phyloP scores from a whole-genome alignment of 192 early-diverging fungal species.

The Coemansia sp. region DNA sequence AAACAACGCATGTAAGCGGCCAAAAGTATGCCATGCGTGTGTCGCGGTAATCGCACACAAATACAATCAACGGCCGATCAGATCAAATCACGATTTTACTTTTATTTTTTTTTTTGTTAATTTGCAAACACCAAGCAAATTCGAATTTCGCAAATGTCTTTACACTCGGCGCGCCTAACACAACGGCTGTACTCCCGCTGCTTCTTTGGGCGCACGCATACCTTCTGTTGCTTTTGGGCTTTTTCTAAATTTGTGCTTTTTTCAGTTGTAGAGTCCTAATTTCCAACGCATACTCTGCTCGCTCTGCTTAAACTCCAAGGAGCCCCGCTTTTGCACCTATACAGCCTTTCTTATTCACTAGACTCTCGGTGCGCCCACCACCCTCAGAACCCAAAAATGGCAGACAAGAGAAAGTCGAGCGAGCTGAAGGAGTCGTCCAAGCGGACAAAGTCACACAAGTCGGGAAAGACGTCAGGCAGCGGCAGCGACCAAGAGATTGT shows the following conservation, averaged over 20 bases:
- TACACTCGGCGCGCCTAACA: too few relatives aligned
- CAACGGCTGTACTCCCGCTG: too few relatives aligned
- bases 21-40: too few relatives aligned
- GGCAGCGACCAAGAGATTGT: constrained; percentile 1
- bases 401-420: constrained; percentile 43
- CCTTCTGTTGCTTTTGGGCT: too few relatives aligned
- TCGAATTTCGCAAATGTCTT: too few relatives aligned
- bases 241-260: neutral
- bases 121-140: too few relatives aligned
- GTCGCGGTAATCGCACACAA: neutral
- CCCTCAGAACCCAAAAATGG: constrained; percentile 14
- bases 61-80: neutral
- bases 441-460: constrained; percentile 22
- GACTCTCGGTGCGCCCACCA: too few relatives aligned
- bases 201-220: too few relatives aligned
- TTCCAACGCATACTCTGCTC: neutral
- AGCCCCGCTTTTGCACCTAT: too few relatives aligned
- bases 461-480: constrained; percentile 16
- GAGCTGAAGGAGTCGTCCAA: constrained; percentile 18
- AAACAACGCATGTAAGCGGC: too few relatives aligned
- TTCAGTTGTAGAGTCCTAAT: neutral
- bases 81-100: constrained; percentile 1
- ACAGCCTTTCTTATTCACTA: too few relatives aligned
- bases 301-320: too few relatives aligned
- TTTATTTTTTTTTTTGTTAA: constrained; percentile 2